Conservation (phyloP, 2,329 filamentous ascomycete genomes). For the Fusarium succisae region DNA sequence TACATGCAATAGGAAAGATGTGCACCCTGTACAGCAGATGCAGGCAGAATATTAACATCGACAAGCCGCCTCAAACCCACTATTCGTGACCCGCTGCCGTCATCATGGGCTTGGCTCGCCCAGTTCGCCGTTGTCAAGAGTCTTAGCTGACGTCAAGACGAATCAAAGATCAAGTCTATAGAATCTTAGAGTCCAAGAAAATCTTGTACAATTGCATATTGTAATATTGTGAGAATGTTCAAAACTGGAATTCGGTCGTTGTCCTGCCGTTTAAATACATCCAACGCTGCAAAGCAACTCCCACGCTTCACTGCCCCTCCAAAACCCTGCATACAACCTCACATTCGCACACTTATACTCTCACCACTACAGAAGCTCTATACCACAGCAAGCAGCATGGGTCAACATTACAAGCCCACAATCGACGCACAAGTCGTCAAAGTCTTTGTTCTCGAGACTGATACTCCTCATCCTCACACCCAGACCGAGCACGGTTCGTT, state of each 20-base stretch:
- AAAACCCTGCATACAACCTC: background rate
- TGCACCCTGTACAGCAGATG: background rate
- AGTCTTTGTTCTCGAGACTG: constrained; percentile 67
- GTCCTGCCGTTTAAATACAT: constrained; percentile 1
- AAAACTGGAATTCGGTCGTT: constrained; percentile 8
- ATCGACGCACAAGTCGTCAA: constrained; percentile 44
- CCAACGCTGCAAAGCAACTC: background rate
- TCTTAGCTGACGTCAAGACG: constrained; percentile 32
- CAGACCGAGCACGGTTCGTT: constrained; percentile 60
- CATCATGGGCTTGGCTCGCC: constrained; percentile 32
- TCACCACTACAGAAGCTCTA: background rate
- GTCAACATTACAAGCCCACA: constrained; percentile 40
- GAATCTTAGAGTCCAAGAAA: background rate
- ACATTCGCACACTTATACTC: background rate
- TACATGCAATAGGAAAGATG: background rate
- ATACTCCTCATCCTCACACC: constrained; percentile 63
- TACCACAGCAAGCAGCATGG: constrained; percentile 31
- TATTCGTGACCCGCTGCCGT: constrained; percentile 34
- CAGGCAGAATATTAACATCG: background rate
- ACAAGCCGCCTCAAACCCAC: constrained; percentile 9
- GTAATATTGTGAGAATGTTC: background rate
- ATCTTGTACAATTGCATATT: background rate
- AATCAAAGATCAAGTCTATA: background rate
- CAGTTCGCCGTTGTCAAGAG: background rate
- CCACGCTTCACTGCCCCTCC: background rate